These are phyloP conservation scores for Trichoderma citrinoviride DNA, from an alignment of 2,329 filamentous ascomycete species.

Conservation along the genomic window DNA sequence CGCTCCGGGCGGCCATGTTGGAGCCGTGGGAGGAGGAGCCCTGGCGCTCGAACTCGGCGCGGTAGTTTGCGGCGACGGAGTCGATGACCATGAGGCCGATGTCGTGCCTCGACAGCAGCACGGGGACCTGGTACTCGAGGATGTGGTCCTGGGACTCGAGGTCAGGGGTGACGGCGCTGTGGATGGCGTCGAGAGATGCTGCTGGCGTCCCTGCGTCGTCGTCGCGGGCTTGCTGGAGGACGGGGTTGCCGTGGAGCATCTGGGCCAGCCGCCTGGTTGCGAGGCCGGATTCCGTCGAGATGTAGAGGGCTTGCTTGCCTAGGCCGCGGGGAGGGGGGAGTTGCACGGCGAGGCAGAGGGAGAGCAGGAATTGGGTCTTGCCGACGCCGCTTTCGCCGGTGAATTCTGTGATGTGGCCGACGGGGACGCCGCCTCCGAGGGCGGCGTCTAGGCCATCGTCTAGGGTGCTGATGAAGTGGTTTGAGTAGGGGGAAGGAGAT, in stretches of 20 bases:
- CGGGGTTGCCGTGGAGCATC: constrained; percentile 66
- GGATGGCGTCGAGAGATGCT: constrained; percentile 71
- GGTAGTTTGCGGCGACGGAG: constrained; percentile 92
- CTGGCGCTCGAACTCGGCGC: constrained; percentile 76
- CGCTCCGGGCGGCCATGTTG: constrained; percentile 71
- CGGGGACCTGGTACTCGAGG: constrained; percentile 84
- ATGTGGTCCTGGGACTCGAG: constrained; percentile 96
- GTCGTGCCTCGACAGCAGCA: constrained; percentile 71
- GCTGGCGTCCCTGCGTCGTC: constrained; percentile 39
- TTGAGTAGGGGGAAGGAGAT: constrained; percentile 41
- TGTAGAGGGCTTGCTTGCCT: constrained; percentile 76
- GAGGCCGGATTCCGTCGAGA: constrained; percentile 86
- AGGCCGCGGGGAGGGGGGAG: constrained; percentile 71
- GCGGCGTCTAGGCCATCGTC: constrained; percentile 67
- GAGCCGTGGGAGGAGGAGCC: constrained; percentile 42
- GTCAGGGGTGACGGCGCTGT: constrained; percentile 80
- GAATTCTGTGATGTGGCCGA: constrained; percentile 81
- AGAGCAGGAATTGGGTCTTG: constrained; percentile 91
- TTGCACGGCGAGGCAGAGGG: constrained; percentile 79
- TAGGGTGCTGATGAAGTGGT: constrained; percentile 71
- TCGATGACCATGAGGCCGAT: constrained; percentile 84
- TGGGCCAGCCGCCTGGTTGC: constrained; percentile 79
- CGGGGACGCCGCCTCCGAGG: constrained; percentile 76
- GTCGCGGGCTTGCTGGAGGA: constrained; percentile 44
- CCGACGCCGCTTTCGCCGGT: constrained; percentile 91